Evolutionary conservation across 1,139 yeast genomes (phyloP), one percentile per base, ranked within the genome.

Genomic region (Candida frijolesensis): DNA sequence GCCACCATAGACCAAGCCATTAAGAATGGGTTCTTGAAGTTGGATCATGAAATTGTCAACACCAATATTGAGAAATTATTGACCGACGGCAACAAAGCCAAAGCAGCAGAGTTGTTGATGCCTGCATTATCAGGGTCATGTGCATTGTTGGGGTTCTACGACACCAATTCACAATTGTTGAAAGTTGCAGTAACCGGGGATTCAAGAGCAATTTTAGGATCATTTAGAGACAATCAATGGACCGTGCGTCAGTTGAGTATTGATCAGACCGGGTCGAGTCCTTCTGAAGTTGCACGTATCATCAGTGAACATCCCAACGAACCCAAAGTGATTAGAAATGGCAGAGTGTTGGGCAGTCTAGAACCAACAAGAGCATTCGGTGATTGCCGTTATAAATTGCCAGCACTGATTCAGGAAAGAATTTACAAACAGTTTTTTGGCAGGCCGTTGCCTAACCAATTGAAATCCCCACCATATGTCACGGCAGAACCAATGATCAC

Each of bases 311-410:
- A 94, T 68, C 99, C 99, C 1, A 86, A 85, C 54, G 98, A 94
- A 68, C 86, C 90, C 29, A 83, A 83, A 51, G 94, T 87, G 35
- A 84, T 92, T 25, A 81, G 90, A 60, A 84, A 89, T 55, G 99
- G 99, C 4, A 80, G 99, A 58, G 89, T 95, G 4, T 78, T 94
- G 59, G 99, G 99, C 0, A 83, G 92, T n/a, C 78, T 94, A 56
- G 99, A 95, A 67, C 99, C 99, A 4, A 84, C 96, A 0, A 79
- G 99, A 61, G 96, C 98, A 1, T 95, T 94, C 75, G 99, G 99
- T 45, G 99, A 94, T 68, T 96, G 97, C 55, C 80, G 97, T 56
- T 94, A 90, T 67, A 94, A 94, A 65, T 77, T 90, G 29, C 87
- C 89, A 29, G 78, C 78, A 1, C 84, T 85, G 30, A 79, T 89